Evolutionary conservation across 75 land plant species (phyloP), one percentile per base, ranked within the genome.

Genomic region (Ceratopteris richardii): DNA sequence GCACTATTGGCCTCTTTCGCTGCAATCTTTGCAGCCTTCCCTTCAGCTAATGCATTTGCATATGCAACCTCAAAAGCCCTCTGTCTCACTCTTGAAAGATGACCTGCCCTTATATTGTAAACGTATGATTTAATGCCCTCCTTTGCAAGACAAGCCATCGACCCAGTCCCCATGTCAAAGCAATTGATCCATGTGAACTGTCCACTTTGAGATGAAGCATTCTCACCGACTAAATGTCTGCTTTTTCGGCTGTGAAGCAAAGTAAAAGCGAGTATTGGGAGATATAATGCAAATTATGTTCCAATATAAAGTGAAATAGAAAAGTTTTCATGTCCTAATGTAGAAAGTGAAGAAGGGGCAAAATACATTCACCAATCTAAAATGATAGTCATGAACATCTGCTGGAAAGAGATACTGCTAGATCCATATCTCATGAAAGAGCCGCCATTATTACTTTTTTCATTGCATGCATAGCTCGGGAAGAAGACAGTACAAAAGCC

Each of bases 61-160:
- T 59, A 51, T 33, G 78, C 78, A 36, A 46, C 31, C 23, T 65
- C 54, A 48, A 56, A 66, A 1, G 79, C 60, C 53, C 53, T 76
- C 24, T 51, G 46, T 50, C 78, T 73, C 30, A 62, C 42, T n/a
- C 50, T 76, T 43, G 77, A 70, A 20, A 76, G 57, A 22, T 66
- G 17, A 11, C 56, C 62, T 29, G 56, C 27, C 10, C 77, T 60
- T 17, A 76, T 25, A 54, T 46, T 76, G 65, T 73, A 51, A 9
- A 61, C 67, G 60, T 61, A 76, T 9, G 66, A 54, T 22, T 76
- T 76, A 2, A 31, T 44, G n/a, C 70, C 79, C 39, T 72, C 70
- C 14, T 76, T 76, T 36, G 58, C 63, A n/a, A 33, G 19, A 57
- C 79, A 76, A 7, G 79, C 69, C 46, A 76, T 22, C 22, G 79